Percentiles rank a stretch among this genome's conserved stretches.
Conservation (phyloP, 495 filamentous ascomycete genomes). For the Hypoxylon rickii region DNA sequence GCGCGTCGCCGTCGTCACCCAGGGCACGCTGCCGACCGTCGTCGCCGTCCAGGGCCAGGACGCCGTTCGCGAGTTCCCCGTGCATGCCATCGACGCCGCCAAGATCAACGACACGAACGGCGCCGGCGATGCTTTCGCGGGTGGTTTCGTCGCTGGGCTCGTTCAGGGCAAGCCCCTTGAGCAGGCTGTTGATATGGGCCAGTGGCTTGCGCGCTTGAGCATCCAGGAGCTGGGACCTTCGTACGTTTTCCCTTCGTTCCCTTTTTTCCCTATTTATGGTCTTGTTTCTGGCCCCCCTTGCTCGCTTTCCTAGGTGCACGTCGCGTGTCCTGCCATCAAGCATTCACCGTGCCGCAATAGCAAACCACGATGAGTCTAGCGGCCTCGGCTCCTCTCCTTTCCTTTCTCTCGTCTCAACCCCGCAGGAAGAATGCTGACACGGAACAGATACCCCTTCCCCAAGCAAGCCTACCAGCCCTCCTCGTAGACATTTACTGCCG, state of each 20-base stretch:
- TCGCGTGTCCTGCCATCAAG: background rate
- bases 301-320: background rate
- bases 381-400: background rate
- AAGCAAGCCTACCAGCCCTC: slow-evolving; percentile 72
- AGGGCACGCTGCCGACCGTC: slow-evolving; percentile 88
- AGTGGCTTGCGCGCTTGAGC: slow-evolving; percentile 91
- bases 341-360: background rate
- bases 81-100: slow-evolving; percentile 72
- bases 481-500: slow-evolving; percentile 30
- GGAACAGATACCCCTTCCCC: slow-evolving; percentile 74
- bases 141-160: slow-evolving; percentile 87
- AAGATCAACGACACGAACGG: slow-evolving; percentile 95
- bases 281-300: no score
- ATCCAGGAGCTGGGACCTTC: slow-evolving; percentile 94
- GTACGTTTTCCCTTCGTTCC: slow-evolving; percentile 60
- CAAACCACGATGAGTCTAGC: background rate
- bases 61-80: slow-evolving; percentile 73
- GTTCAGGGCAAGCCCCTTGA: slow-evolving; percentile 80
- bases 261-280: background rate
- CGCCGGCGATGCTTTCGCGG: slow-evolving; percentile 95
- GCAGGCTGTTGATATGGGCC: slow-evolving; percentile 80
- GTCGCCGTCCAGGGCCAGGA: slow-evolving; percentile 74
- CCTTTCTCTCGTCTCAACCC: background rate
- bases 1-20: slow-evolving; percentile 86
- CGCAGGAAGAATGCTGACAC: no score